These are phyloP conservation scores for Galerina marginata DNA, from an alignment of 768 basidiomycete species.

Conservation along the genomic window DNA sequence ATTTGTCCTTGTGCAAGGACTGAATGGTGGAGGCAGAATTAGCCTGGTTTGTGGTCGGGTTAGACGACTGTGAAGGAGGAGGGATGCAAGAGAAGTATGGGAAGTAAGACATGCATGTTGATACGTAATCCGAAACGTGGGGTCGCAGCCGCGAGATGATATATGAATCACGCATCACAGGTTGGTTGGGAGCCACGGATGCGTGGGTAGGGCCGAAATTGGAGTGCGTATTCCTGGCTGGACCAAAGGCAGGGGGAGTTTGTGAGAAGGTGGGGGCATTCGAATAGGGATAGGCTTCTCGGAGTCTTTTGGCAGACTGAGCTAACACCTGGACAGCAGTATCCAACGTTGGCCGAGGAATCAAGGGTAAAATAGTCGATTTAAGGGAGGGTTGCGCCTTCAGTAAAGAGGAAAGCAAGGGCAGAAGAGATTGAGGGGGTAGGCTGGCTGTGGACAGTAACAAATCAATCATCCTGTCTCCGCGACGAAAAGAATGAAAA, in stretches of 20 bases:
- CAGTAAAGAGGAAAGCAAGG: conserved; percentile 72
- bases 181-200: conserved; percentile 33
- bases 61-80: conserved; percentile 6
- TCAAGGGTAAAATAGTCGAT: conserved; percentile 71
- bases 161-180: conserved; percentile 83
- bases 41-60: conserved; percentile 14
- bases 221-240: conserved; percentile 17
- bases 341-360: conserved; percentile 85
- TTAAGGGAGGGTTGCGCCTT: conserved; percentile 74
- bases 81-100: conserved; percentile 78
- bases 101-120: conserved; percentile 80
- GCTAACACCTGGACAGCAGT: conserved; percentile 72
- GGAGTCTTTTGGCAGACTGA: conserved; percentile 72
- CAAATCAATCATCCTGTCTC: conserved; percentile 16
- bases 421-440: conserved; percentile 77
- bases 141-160: conserved; percentile 76
- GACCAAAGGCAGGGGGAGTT: conserved; percentile 42
- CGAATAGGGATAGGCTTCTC: conserved; percentile 86
- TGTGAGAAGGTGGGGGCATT: conserved; percentile 44
- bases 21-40: conserved; percentile 37
- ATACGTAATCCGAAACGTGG: conserved; percentile 77
- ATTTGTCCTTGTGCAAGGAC: conserved; percentile 64
- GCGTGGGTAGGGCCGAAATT: conserved; percentile 22
- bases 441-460: conserved; percentile 63
- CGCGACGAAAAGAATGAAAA: conserved; percentile 13